phyloP scores from a whole-genome alignment of 2,329 filamentous ascomycete genomes.

The Rasamsonia emersonii region DNA sequence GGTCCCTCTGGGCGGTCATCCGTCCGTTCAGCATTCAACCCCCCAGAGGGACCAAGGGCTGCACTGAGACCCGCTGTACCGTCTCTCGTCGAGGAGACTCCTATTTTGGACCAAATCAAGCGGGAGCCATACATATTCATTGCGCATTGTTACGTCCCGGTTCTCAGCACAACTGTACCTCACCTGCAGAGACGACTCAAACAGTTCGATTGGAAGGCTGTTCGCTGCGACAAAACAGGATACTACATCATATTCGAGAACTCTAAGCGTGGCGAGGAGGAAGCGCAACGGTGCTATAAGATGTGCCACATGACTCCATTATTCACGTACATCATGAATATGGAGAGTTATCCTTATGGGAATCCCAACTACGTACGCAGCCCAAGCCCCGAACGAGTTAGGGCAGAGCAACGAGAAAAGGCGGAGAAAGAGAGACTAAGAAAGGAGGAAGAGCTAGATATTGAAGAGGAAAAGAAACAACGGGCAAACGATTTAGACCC shows the following conservation, averaged over 20 bases:
- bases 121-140: constrained; percentile 86
- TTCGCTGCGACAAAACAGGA: constrained; percentile 74
- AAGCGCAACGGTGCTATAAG: constrained; percentile 71
- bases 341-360: constrained; percentile 69
- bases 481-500: constrained; percentile 84
- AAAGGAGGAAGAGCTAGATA: constrained; percentile 68
- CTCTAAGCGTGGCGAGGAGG: constrained; percentile 63
- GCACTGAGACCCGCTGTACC: constrained; percentile 27
- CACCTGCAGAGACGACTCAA: constrained; percentile 88
- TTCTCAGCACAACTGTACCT: constrained; percentile 72
- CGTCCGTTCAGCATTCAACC: constrained; percentile 22
- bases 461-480: constrained; percentile 84
- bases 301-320: constrained; percentile 72
- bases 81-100: constrained; percentile 55
- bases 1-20: constrained; percentile 60
- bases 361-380: constrained; percentile 53
- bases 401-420: constrained; percentile 46
- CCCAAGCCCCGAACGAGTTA: constrained; percentile 36
- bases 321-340: constrained; percentile 87
- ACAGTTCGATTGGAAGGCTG: constrained; percentile 69
- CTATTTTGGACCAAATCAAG: constrained; percentile 60
- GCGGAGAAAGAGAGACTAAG: constrained; percentile 59
- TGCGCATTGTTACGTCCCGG: constrained; percentile 75
- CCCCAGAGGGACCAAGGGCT: constrained; percentile 33
- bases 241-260: constrained; percentile 91